Conservation (phyloP, 495 filamentous ascomycete species). For the Penicillium pulvis region DNA sequence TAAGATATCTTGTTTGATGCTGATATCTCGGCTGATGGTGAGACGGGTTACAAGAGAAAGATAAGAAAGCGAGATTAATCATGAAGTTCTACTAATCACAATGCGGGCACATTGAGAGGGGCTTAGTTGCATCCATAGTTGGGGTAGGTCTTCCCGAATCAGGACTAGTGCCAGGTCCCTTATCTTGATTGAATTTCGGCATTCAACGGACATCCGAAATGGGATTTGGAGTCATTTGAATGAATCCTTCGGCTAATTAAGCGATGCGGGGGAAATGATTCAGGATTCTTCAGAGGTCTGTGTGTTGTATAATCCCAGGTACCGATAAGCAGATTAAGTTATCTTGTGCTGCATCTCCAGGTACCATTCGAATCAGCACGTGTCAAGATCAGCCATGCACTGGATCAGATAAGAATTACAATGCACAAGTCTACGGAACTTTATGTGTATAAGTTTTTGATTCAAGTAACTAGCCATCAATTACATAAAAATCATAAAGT, state of each 20-base stretch:
- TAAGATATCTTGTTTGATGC: no score
- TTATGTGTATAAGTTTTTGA: neutral
- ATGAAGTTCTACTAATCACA: neutral
- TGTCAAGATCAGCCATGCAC: neutral
- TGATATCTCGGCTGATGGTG: no score
- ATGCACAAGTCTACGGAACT: neutral
- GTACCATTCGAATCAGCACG: neutral
- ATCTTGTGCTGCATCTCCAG: neutral
- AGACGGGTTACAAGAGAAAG: neutral
- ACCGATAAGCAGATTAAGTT: no score
- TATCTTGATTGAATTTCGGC: neutral
- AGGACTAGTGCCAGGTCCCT: slow-evolving; percentile 1
- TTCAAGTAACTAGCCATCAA: slow-evolving; percentile 5
- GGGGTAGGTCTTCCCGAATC: neutral
- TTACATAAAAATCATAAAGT: slow-evolving; percentile 3
- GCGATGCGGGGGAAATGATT: neutral
- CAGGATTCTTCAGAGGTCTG: neutral
- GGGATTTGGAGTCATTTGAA: neutral
- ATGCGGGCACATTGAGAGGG: neutral
- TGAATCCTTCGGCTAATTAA: neutral
- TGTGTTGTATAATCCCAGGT: no score
- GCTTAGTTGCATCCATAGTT: neutral
- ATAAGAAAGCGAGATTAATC: neutral
- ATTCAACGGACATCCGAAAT: no score
- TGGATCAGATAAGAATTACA: neutral